A percentile compares a stretch with the other conserved stretches of the same genome.
Evolutionary conservation across 306 rosid genomes (phyloP).

Genomic region (Hylodesmum podocarpum): DNA sequence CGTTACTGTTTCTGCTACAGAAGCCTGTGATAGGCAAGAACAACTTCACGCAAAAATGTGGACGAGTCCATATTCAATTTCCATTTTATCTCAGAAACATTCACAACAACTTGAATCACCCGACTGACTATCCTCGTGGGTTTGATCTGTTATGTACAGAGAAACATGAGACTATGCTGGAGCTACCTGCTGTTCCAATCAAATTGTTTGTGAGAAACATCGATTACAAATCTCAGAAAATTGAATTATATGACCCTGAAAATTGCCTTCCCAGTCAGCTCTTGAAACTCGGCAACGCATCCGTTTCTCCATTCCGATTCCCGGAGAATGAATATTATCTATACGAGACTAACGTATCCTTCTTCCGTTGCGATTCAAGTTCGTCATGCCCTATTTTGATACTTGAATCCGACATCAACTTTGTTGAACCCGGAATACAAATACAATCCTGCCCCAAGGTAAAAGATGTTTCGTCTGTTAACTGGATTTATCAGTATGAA

Average conservation of each 20-base stretch:
- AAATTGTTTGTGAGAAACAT: constrained; percentile 5
- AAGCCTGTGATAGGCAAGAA: background rate
- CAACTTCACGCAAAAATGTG: constrained; percentile 23
- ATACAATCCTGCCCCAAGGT: constrained; percentile 13
- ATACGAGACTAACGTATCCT: constrained; percentile 19
- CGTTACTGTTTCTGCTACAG: background rate
- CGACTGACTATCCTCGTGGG: background rate
- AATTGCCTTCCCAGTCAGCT: constrained; percentile 24
- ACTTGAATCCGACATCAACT: rapidly evolving
- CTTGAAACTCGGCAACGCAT: background rate
- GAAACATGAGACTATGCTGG: background rate
- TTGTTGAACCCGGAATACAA: background rate
- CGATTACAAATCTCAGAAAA: background rate
- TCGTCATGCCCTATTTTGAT: background rate
- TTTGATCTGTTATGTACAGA: constrained; percentile 23
- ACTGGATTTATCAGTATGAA: too few species aligned
- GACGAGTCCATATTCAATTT: constrained; percentile 25
- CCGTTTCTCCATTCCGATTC: constrained; percentile 21
- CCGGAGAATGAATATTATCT: too few species aligned
- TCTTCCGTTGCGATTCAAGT: constrained; percentile 14
- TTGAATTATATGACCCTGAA: constrained; percentile 15
- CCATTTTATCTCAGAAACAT: constrained; percentile 31
- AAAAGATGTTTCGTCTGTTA: background rate
- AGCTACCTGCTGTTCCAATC: background rate
- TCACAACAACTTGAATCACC: background rate